A percentile compares a stretch with the other conserved stretches of the same genome.
phyloP scores from a whole-genome alignment of 164 flowering plant genomes.

The Malania oleifera region DNA sequence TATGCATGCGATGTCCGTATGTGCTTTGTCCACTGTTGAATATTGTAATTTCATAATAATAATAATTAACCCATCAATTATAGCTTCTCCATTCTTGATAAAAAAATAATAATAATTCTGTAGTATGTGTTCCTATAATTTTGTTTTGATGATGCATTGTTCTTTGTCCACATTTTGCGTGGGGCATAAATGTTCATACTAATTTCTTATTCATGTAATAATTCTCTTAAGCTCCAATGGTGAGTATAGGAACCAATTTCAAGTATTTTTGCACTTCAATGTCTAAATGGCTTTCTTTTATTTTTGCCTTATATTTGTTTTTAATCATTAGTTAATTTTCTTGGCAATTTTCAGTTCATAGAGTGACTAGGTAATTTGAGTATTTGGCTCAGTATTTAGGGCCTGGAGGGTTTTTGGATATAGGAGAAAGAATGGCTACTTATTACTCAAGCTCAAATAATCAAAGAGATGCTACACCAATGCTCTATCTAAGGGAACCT shows the following conservation, averaged over 20 bases:
- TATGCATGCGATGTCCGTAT: too few species aligned
- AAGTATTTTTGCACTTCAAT: neutral
- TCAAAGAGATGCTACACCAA: conserved; percentile 52
- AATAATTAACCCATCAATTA: neutral
- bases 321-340: neutral
- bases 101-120: neutral
- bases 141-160: too few species aligned
- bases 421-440: conserved; percentile 53
- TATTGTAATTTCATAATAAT: too few species aligned
- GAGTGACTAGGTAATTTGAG: conserved; percentile 6
- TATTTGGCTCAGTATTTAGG: neutral
- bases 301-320: neutral
- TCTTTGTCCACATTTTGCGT: too few species aligned
- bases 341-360: conserved; percentile 11
- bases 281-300: neutral
- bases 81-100: neutral
- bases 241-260: too few species aligned
- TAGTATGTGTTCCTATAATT: too few species aligned
- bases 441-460: conserved; percentile 52
- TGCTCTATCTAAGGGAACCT: conserved; percentile 48
- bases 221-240: too few species aligned
- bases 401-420: conserved; percentile 6
- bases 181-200: too few species aligned
- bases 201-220: too few species aligned
- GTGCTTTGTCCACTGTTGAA: too few species aligned